Evolutionary conservation across 179 eudicot species (phyloP).

Genomic region (Sideroxylon spinosum): DNA sequence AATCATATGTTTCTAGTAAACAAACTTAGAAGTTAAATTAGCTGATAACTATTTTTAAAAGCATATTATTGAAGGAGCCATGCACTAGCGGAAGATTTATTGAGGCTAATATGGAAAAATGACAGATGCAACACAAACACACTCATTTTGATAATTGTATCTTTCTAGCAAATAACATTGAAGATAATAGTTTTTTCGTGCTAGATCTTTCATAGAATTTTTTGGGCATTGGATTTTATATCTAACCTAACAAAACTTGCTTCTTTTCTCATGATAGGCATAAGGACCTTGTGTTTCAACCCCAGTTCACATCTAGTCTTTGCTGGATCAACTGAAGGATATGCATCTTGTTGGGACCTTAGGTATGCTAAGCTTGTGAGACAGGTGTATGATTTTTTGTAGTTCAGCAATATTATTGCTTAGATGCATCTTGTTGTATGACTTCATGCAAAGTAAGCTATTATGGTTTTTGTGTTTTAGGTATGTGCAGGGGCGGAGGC

Average conservation of each 20-base stretch:
- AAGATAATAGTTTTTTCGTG: no score
- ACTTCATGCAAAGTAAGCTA: not conserved
- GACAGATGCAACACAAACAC: not conserved
- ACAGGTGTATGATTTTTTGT: not conserved
- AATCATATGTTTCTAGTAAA: no score
- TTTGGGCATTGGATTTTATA: conserved; percentile 13
- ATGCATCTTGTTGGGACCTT: conserved; percentile 79
- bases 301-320: conserved; percentile 58
- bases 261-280: conserved; percentile 32
- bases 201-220: not conserved
- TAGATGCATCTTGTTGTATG: not conserved
- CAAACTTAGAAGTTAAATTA: no score
- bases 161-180: not conserved
- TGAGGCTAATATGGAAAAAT: no score
- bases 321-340: conserved; percentile 70
- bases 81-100: no score
- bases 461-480: not conserved
- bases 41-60: no score
- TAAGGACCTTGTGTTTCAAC: conserved; percentile 57
- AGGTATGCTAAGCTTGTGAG: conserved; percentile 38
- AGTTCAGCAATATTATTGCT: conserved; percentile 5
- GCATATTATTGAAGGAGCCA: no score
- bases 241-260: not conserved
- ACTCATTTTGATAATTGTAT: not conserved
- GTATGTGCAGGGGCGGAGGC: no score